Base-by-base conservation (phyloP, 345 rosid species). In the Hevea brasiliensis region DNA sequence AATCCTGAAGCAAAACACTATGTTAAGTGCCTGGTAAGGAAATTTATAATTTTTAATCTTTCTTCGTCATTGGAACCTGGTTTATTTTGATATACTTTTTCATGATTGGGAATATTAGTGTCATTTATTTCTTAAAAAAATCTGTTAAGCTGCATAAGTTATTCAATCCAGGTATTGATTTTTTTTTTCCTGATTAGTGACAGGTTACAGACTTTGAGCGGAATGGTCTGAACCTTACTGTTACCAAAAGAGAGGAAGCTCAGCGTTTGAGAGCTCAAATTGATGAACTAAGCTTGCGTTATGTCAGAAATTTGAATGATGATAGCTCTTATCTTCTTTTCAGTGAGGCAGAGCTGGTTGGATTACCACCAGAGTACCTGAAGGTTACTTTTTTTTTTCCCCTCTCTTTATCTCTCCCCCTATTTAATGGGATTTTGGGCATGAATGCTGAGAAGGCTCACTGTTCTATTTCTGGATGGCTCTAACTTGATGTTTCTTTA, bases 181-280 rank as follows among this genome's bases (percentile, higher is more conserved):
- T 61, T 24, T 77, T 84, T 81, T 77, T 84, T 81, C 81, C 77
- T 77, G 74, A 84, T 84, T 90, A 87, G 94, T 95, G 97, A 92
- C 98, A 92, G 98, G 88, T 95, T 61, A 89, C 84, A 85, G 97
- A 95, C 72, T 92, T 89, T 42, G 98, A 95, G 88, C 76, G 84
- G 74, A 92, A 85, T 85, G 99, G 98, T 78, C 77, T 92, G 79
- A 85, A 89, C 83, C 99, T 95, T 76, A 86, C 97, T 71, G 65
- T 84, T 72, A 85, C 86, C 45, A 92, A 92, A 83, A 88, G 89
- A 82, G 87, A 85, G 72, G 96, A 92, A 87, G 90, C 87, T 64
- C 88, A 89, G 66, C 89, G 89, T 70, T 69, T 92, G 89, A 88
- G 70, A 75, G 58, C 80, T 75, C 86, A 89, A 82, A 92, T 90